Evolutionary conservation across 2,329 filamentous ascomycete genomes (phyloP), one percentile per base, ranked within the genome.

Genomic region (Apiospora marii): DNA sequence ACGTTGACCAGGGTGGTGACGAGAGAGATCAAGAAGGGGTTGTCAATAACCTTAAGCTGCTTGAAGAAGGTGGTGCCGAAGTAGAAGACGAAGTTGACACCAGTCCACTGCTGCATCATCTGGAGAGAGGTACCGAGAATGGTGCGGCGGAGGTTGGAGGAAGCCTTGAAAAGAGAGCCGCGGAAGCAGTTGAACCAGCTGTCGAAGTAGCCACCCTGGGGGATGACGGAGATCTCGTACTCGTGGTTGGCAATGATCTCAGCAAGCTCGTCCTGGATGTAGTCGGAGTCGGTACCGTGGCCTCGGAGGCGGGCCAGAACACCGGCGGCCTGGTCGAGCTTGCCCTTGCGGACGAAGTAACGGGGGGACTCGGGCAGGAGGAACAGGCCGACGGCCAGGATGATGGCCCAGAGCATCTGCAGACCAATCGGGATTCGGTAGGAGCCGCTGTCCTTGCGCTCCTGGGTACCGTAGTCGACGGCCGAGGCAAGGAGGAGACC

Each of bases 211-310:
- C 89, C 88, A 76, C 86, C 86, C 76, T 87, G 83, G 75, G 92
- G 92, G 73, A 93, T 91, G 73, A 92, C 84, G 69, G 89, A 85
- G 77, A 92, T 87, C 87, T 97, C 95, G 81, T 96, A 95, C 84
- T 94, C 93, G 83, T 96, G 90, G 87, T 97, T 97, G 86, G 94
- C 94, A 73, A 96, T 88, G 76, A 98, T 94, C 85, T 97, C 94
- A 61, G 92, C 89, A 67, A 97, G 88, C 84, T 97, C 94, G 74
- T 90, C 85, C 84, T 92, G 90, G 83, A 97, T 92, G 82, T 90
- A 95, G 74, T 92, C 89, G 30, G 93, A 95, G 71, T 93, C 90
- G 70, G 83, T 79, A 68, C 92, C 88, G 85, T 97, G 93, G 74
- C 93, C 93, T 81, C 94, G 93, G 44, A 97, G 89, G 72, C 87